These are phyloP conservation scores for Heliamphora exappendiculata DNA, from an alignment of 148 eudicot species.

Conservation along the genomic window DNA sequence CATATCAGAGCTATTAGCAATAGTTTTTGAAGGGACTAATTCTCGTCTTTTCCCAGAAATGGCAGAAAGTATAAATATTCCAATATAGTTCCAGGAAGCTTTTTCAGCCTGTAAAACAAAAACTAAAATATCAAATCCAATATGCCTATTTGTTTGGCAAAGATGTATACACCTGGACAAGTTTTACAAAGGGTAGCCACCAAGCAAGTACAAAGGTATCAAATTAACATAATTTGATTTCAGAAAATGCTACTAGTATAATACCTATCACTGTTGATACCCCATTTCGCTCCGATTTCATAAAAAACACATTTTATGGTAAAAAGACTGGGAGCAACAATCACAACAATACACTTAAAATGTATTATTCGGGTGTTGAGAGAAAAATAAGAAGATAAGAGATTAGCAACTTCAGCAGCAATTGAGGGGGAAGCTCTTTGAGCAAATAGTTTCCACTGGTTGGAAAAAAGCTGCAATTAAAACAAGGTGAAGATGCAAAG, in stretches of 20 bases:
- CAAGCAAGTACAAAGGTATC: neutral
- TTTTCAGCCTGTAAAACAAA: slow-evolving; percentile 61
- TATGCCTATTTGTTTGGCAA: neutral
- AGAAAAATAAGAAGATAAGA: neutral
- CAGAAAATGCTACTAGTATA: neutral
- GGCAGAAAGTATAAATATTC: slow-evolving; percentile 70
- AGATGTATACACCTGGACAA: neutral
- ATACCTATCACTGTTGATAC: neutral
- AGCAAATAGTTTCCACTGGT: neutral
- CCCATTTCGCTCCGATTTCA: no score
- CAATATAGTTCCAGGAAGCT: slow-evolving; percentile 63
- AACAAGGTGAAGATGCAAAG: neutral
- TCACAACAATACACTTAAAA: neutral
- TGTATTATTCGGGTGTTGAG: neutral
- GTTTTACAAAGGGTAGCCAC: neutral
- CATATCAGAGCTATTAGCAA: slow-evolving; percentile 53
- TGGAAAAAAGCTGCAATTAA: neutral
- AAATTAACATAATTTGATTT: neutral
- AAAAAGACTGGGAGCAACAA: no score
- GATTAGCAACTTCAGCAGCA: slow-evolving; percentile 1
- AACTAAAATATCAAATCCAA: neutral
- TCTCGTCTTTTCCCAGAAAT: slow-evolving; percentile 76
- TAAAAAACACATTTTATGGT: no score
- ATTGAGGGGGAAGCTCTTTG: neutral
- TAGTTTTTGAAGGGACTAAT: slow-evolving; percentile 45